Percentiles rank a stretch among this genome's conserved stretches.
Conservation (phyloP, 306 rosid species). For the Adenanthera pavonina region DNA sequence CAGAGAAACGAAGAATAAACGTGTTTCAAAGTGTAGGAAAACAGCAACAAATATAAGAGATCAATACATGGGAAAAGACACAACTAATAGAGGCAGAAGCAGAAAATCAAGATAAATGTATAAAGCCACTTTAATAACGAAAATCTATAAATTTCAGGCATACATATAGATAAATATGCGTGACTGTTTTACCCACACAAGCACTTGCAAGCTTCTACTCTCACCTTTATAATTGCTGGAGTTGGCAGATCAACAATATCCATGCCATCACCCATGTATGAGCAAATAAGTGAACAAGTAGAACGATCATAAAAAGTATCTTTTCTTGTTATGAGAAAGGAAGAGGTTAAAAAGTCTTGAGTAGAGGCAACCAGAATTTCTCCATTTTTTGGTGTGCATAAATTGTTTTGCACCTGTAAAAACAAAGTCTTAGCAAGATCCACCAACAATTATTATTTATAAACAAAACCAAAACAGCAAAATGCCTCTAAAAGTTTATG, state of each 20-base stretch:
- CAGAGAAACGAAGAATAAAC: neutral
- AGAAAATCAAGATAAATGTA: neutral
- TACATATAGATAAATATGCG: neutral
- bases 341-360: slow-evolving; percentile 94
- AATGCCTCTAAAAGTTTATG: neutral
- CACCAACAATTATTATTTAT: slow-evolving; percentile 20
- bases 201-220: slow-evolving; percentile 25
- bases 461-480: slow-evolving; percentile 1
- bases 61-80: neutral
- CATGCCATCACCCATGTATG: slow-evolving; percentile 90
- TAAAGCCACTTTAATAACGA: neutral
- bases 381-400: slow-evolving; percentile 98
- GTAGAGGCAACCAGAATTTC: slow-evolving; percentile 97
- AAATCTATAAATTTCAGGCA: neutral
- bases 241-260: slow-evolving; percentile 89
- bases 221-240: slow-evolving; percentile 89
- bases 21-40: neutral
- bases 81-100: neutral
- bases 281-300: slow-evolving; percentile 80
- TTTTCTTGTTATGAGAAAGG: slow-evolving; percentile 91
- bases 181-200: neutral
- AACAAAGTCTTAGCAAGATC: slow-evolving; percentile 31
- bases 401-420: slow-evolving; percentile 89
- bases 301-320: slow-evolving; percentile 98
- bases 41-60: neutral